phyloP scores from a whole-genome alignment of 495 filamentous ascomycete genomes.

The Talaromyces liani region DNA sequence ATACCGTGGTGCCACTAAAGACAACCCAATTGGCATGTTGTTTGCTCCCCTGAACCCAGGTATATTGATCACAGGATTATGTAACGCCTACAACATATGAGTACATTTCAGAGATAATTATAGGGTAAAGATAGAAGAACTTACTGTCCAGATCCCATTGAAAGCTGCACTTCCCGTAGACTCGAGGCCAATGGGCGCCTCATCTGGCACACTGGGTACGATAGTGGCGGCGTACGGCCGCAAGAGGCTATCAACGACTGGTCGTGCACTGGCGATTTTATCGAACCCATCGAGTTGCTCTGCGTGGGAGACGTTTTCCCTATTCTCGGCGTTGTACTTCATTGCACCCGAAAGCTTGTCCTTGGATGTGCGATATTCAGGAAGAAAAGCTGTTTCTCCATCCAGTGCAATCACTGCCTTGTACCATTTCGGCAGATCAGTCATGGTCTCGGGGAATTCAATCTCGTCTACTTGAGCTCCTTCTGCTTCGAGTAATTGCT shows the following conservation, averaged over 20 bases:
- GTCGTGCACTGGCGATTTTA: neutral
- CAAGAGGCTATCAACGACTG: neutral
- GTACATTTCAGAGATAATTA: neutral
- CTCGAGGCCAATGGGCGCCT: neutral
- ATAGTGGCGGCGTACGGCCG: neutral
- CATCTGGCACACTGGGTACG: slow-evolving; percentile 4
- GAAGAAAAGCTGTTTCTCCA: neutral
- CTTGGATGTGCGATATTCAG: neutral
- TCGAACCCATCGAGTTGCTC: slow-evolving; percentile 1
- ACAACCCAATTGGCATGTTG: slow-evolving; percentile 69
- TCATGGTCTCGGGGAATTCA: neutral
- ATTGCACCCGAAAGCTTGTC: neutral
- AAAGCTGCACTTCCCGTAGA: neutral
- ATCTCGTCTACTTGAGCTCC: slow-evolving; percentile 5
- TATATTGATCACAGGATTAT: slow-evolving; percentile 1
- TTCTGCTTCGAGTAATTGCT: neutral
- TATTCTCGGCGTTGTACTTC: slow-evolving; percentile 1
- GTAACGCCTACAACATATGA: neutral
- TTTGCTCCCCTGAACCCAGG: slow-evolving; percentile 45
- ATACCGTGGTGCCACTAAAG: slow-evolving; percentile 45
- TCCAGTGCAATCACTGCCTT: neutral
- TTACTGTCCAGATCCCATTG: neutral
- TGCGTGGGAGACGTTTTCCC: neutral
- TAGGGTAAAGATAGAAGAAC: neutral
- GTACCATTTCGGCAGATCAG: slow-evolving; percentile 1